Base-by-base conservation (phyloP, 495 filamentous ascomycete genomes). In the Jackrogersella multiformis region DNA sequence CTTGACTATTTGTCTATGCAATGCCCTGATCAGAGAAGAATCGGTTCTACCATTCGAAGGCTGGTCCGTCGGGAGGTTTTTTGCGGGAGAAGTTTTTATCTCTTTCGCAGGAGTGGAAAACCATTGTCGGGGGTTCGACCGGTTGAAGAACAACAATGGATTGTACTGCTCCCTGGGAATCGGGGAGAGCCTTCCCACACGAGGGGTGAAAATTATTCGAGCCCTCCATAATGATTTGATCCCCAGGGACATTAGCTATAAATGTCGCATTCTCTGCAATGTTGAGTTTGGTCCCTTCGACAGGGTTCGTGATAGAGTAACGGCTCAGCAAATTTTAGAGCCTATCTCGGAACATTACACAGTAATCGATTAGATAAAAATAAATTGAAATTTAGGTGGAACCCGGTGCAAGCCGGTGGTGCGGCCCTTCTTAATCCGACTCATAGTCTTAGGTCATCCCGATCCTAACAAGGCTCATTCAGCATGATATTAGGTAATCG, bases 161-260 rank as follows among this genome's bases (percentile, higher is more conserved):
- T 52, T 54, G 59, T 35, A 45, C 55, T 51, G 52, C 64, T 68
- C 72, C 74, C 70, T 76, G 70, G 71, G 71, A 76, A 77, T 69
- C 68, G 68, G 56, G 54, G 74, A 77, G 75, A 77, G 66, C 60
- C 66, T 53, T 46, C 56, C 58, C 49, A 62, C 56, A 60, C 45
- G 66, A 54, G 32, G 21, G 45, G 55, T 39, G 48, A 53, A 66
- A 64, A 58, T 54, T 67, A 58, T 54, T 67, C 59, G 67, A 70
- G 71, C 76, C 69, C 74, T 76, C 76, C 73, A 74, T 66, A 73
- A 48, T 24, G 69, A 73, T 35, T 55, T 74, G 73, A 78, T 66
- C 66, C 75, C 79, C 74, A 75, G 73, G 75, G 78, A 80, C 79
- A 81, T 81, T 63, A 61, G 73, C 76, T 80, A 80, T 72, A 63